Conservation (phyloP, 345 rosid species). For the Moringa oleifera region DNA sequence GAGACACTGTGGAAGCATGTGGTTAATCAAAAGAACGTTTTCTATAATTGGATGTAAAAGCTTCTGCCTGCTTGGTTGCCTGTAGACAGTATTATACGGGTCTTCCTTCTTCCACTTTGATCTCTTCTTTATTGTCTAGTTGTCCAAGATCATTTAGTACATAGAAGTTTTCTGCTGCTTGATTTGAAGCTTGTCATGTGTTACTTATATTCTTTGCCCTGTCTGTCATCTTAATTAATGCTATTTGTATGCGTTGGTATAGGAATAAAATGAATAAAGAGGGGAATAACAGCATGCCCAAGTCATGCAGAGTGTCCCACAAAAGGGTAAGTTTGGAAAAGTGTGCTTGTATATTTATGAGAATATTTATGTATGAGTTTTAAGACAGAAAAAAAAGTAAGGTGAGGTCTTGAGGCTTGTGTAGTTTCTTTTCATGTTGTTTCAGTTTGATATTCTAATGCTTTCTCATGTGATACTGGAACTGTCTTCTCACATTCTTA, state of each 20-base stretch:
- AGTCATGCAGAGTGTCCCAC: constrained; percentile 16
- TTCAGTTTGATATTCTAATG: not conserved
- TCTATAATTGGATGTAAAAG: too few relatives aligned
- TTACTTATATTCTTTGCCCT: too few relatives aligned
- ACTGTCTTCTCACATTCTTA: not conserved
- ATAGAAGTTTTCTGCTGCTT: not conserved
- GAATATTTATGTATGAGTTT: not conserved
- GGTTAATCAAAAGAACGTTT: not conserved
- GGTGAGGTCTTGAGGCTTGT: not conserved
- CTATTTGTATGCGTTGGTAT: not conserved
- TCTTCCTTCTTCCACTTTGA: not conserved
- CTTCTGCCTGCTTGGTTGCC: too few relatives aligned
- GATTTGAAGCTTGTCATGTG: too few relatives aligned
- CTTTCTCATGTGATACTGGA: not conserved
- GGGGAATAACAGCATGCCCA: constrained; percentile 3
- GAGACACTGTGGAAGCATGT: not conserved
- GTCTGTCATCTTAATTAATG: not conserved
- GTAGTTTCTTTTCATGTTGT: not conserved
- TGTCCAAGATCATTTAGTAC: not conserved
- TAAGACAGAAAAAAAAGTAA: not conserved
- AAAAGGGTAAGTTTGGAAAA: constrained; percentile 35
- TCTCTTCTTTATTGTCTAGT: not conserved
- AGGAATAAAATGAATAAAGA: not conserved
- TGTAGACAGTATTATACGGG: too few relatives aligned
- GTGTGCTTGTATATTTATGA: constrained; percentile 8